Evolutionary conservation across 352 stramenopile species (phyloP).

Genomic region (Peronosclerospora sorghi): DNA sequence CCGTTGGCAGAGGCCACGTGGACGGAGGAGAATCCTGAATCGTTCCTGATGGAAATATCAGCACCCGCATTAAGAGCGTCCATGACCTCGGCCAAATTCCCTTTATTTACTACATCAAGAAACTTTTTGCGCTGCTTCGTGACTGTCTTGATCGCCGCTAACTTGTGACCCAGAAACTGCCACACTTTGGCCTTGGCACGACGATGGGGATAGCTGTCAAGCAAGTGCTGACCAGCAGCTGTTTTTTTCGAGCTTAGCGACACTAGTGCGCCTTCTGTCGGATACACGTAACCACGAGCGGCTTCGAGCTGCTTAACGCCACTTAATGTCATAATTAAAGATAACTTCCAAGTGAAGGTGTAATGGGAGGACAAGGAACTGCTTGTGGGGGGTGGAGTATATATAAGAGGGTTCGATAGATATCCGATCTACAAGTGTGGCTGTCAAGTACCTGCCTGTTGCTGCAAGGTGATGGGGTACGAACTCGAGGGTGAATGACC

Average conservation of each 20-base stretch:
- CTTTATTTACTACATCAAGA: constrained; percentile 46
- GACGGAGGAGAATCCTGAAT: constrained; percentile 40
- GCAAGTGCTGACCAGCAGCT: constrained; percentile 11
- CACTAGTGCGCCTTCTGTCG: constrained; percentile 34
- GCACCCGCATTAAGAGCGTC: constrained; percentile 48
- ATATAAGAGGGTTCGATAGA: too few relatives aligned
- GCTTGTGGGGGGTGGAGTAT: too few relatives aligned
- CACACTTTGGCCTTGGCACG: constrained; percentile 48
- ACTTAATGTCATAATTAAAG: too few relatives aligned
- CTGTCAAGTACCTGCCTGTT: too few relatives aligned
- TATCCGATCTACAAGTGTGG: too few relatives aligned
- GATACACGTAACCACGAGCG: constrained; percentile 28
- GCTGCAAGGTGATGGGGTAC: too few relatives aligned
- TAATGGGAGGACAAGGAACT: too few relatives aligned
- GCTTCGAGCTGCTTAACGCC: constrained; percentile 32
- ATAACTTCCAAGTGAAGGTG: too few relatives aligned
- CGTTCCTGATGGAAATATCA: constrained; percentile 40
- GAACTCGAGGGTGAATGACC: too few relatives aligned
- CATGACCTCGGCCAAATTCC: constrained; percentile 42
- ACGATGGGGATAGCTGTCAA: constrained; percentile 20
- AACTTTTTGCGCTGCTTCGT: constrained; percentile 57
- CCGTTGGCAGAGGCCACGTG: constrained; percentile 48
- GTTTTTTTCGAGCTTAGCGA: constrained; percentile 35
- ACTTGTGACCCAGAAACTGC: constrained; percentile 66
- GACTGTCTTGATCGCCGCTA: constrained; percentile 57